These are phyloP conservation scores for Rickenella mellea DNA, from an alignment of 768 basidiomycete species.

Conservation along the genomic window DNA sequence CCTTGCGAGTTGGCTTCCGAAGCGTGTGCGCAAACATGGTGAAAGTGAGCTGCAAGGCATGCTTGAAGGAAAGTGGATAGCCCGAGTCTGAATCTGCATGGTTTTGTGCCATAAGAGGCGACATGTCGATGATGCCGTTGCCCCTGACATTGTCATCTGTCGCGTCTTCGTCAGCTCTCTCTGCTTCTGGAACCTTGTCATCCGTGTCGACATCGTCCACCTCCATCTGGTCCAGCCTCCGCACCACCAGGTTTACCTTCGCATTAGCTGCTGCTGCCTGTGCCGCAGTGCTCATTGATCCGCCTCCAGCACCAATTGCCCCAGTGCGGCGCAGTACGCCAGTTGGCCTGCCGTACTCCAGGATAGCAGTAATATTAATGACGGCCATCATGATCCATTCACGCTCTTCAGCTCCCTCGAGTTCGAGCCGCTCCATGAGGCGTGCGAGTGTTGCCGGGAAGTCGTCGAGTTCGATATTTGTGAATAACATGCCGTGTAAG, in stretches of 20 bases:
- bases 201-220: conserved; percentile 48
- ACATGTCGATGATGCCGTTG: conserved; percentile 21
- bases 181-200: not conserved
- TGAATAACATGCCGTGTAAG: conserved; percentile 96
- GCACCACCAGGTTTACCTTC: conserved; percentile 26
- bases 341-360: conserved; percentile 79
- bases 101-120: conserved; percentile 20
- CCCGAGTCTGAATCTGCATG: conserved; percentile 26
- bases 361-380: conserved; percentile 68
- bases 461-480: conserved; percentile 88
- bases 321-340: conserved; percentile 62
- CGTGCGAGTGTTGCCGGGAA: conserved; percentile 75
- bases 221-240: conserved; percentile 47
- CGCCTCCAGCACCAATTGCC: conserved; percentile 27
- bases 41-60: conserved; percentile 74
- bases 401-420: conserved; percentile 71
- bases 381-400: conserved; percentile 98
- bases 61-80: conserved; percentile 56
- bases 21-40: conserved; percentile 67
- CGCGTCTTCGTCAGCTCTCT: conserved; percentile 14
- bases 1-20: conserved; percentile 47
- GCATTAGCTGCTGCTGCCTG: conserved; percentile 21
- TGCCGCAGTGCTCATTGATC: conserved; percentile 18
- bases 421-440: conserved; percentile 77
- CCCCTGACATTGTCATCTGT: conserved; percentile 13